Conservation (phyloP, 495 filamentous ascomycete genomes). For the Cryomyces minteri region DNA sequence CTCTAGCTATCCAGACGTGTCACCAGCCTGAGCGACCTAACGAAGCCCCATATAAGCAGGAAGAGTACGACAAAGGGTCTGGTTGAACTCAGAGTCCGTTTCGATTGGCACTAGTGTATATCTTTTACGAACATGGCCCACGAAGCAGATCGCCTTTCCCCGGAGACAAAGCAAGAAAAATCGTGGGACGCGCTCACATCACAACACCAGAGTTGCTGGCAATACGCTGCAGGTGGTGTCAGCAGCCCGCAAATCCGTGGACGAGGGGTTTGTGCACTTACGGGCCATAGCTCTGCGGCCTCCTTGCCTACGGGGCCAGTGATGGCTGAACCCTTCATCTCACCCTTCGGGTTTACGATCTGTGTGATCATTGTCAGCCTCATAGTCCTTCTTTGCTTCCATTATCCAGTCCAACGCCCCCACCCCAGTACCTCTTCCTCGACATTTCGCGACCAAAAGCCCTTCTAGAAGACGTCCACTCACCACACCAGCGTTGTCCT, state of each 20-base stretch:
- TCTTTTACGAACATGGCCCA: too few relatives aligned
- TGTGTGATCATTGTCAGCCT: constrained; percentile 18
- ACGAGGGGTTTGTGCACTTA: constrained; percentile 27
- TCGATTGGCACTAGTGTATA: too few relatives aligned
- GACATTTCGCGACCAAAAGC: not conserved
- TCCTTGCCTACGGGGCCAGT: constrained; percentile 99
- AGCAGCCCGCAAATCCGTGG: constrained; percentile 1
- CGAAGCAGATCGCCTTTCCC: constrained; percentile 11
- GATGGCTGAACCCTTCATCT: constrained; percentile 99
- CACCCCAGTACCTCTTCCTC: not conserved
- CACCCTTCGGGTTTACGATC: constrained; percentile 99
- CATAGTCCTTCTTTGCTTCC: not conserved
- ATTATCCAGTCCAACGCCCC: not conserved
- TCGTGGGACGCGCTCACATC: constrained; percentile 53
- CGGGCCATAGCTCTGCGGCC: constrained; percentile 97
- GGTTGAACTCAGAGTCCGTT: too few relatives aligned
- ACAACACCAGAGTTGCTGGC: constrained; percentile 99
- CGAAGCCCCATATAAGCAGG: too few relatives aligned
- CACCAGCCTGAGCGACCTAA: too few relatives aligned
- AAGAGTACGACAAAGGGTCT: too few relatives aligned
- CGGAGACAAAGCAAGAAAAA: constrained; percentile 9
- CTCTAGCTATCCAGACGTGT: too few relatives aligned
- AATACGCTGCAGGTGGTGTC: constrained; percentile 52
- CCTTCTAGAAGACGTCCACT: constrained; percentile 23
- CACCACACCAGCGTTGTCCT: constrained; percentile 99